Conservation (phyloP, 1,284 basidiomycete genomes). For the Austropuccinia psidii region DNA sequence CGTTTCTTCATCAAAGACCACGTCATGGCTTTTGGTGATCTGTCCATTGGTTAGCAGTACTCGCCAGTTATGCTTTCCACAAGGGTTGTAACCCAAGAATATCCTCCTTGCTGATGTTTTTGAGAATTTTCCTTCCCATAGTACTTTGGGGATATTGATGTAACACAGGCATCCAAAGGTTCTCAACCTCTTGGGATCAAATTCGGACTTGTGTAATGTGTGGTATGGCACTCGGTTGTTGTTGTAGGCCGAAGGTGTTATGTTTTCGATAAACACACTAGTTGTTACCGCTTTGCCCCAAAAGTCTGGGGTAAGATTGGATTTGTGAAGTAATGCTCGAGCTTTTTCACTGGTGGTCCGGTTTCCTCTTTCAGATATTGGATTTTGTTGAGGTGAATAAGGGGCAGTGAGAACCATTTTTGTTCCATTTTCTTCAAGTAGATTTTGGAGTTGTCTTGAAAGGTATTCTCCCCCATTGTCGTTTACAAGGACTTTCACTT, state of each 20-base stretch:
- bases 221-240: background rate
- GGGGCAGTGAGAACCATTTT: background rate
- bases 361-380: background rate
- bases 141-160: background rate
- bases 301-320: background rate
- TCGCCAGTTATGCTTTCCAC: background rate
- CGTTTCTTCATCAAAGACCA: background rate
- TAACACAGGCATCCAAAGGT: constrained; percentile 6
- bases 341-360: background rate
- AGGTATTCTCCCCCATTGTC: no score
- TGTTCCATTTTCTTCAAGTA: no score
- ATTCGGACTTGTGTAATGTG: background rate
- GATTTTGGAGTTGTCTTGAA: no score
- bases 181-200: background rate
- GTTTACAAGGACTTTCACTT: no score
- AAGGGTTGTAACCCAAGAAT: background rate
- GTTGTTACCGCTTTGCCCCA: background rate
- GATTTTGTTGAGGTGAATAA: background rate
- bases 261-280: background rate
- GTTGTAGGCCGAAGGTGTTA: background rate
- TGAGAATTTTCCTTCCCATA: background rate
- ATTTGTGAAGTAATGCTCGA: background rate
- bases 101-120: background rate
- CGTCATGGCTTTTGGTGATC: background rate
- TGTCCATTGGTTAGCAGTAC: background rate